Conservation (phyloP, 768 basidiomycete genomes). For the Boletus reticuloceps region DNA sequence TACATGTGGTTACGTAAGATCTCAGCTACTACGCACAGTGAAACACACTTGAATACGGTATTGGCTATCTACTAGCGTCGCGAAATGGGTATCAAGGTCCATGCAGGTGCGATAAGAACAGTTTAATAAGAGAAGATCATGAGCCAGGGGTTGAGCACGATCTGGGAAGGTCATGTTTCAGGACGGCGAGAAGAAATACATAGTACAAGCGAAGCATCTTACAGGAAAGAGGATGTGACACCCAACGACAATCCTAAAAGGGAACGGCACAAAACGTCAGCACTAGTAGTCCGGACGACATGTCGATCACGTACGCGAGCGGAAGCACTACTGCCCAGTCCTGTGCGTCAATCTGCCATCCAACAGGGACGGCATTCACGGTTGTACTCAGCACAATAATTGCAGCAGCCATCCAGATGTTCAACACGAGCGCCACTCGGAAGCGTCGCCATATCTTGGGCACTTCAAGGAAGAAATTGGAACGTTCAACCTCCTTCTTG, state of each 20-base stretch:
- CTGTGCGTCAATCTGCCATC: constrained; percentile 59
- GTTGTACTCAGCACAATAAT: constrained; percentile 56
- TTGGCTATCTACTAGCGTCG: not conserved
- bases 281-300: not conserved
- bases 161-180: constrained; percentile 37
- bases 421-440: constrained; percentile 58
- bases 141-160: constrained; percentile 85
- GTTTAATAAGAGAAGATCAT: constrained; percentile 71
- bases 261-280: not conserved
- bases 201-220: constrained; percentile 26
- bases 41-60: not conserved
- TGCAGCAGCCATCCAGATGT: constrained; percentile 42
- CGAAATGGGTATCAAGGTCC: not conserved
- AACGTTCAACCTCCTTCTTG: constrained; percentile 81
- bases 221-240: constrained; percentile 78
- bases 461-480: constrained; percentile 86
- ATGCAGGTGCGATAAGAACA: not conserved
- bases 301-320: constrained; percentile 43
- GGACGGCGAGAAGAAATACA: constrained; percentile 24
- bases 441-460: constrained; percentile 82
- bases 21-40: no score
- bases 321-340: constrained; percentile 78
- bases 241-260: constrained; percentile 45
- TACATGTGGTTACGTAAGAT: constrained; percentile 2
- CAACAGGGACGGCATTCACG: constrained; percentile 49